Base-by-base conservation (phyloP, 2,329 filamentous ascomycete genomes). In the Curvularia sp. region DNA sequence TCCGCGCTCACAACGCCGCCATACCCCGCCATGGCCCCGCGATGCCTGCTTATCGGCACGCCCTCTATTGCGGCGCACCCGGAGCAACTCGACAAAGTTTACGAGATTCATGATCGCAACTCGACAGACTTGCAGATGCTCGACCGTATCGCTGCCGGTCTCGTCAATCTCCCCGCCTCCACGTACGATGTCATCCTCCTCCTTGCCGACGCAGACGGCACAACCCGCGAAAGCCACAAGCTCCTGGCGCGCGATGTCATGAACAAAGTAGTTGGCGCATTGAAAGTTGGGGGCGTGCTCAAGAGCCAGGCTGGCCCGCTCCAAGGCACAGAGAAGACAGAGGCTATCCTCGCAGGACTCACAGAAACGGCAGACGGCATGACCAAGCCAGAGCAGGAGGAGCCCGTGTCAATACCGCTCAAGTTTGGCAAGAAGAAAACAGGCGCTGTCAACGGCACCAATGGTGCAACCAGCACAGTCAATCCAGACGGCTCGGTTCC, bases 121-220 rank as follows among this genome's bases (percentile, higher is more conserved):
- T 82, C 85, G 46, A 94, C 93, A 62, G 95, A 99, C 75, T 84
- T 99, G 53, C 95, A 98, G 78, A 99, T 99, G 95, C 90, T 99
- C 61, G 95, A 99, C 80, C 92, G 95, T 51, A 86, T 99, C 41
- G 88, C 91, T 1, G 86, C 91, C 35, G 92, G 92, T 61, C 83
- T 97, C 38, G 91, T 95, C 57, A 82, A 88, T 7, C 87, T 99
- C 0, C 90, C 93, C 1, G 68, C 85, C 53, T 81, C 86, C 49
- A 90, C 91, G 54, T 99, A 99, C 82, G 91, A 96, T 75, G 80
- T 90, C 43, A 86, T 98, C 43, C 85, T 97, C 48, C 85, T 99
- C 53, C 88, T 98, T 62, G 89, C 91, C 63, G 92, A 93, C 77
- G 84, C 88, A 57, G 88, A 92, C 72, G 88, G 88, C 64, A 83